A percentile compares a stretch with the other conserved stretches of the same genome.
Evolutionary conservation across 208 protist genomes (phyloP).

Genomic region (Novymonas esmeraldas): DNA sequence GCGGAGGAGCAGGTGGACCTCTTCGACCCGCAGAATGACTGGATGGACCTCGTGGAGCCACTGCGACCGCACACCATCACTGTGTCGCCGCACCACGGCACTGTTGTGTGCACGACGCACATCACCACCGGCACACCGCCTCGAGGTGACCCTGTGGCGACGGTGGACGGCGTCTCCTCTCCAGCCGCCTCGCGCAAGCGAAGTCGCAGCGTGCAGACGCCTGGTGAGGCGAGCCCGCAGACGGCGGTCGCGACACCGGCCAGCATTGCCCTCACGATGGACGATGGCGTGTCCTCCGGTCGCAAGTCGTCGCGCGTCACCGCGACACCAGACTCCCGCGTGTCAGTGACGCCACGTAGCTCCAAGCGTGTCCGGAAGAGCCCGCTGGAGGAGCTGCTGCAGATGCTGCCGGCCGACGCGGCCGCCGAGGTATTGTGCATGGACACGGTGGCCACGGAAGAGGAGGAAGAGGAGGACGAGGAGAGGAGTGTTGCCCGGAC

Average conservation of each 20-base stretch:
- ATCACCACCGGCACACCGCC: neutral
- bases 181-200: conserved; percentile 7
- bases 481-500: conserved; percentile 3
- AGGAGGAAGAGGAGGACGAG: conserved; percentile 1
- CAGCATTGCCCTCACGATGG: conserved; percentile 26
- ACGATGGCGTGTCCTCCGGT: conserved; percentile 14
- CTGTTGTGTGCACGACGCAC: conserved; percentile 26
- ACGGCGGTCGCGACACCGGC: conserved; percentile 10
- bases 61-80: conserved; percentile 32
- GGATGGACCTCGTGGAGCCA: conserved; percentile 38
- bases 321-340: conserved; percentile 18
- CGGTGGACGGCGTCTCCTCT: neutral
- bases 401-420: conserved; percentile 49
- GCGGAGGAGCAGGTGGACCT: conserved; percentile 12
- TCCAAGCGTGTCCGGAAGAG: conserved; percentile 35
- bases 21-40: conserved; percentile 30
- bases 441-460: conserved; percentile 24
- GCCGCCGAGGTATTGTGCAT: conserved; percentile 35
- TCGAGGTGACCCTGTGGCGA: neutral
- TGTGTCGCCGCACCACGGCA: conserved; percentile 24
- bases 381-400: conserved; percentile 41
- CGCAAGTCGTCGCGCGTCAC: conserved; percentile 14
- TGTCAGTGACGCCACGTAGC: conserved; percentile 29
- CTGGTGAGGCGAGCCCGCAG: neutral
- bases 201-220: conserved; percentile 20